Base-by-base conservation (phyloP, 2,329 filamentous ascomycete species). In the Colletotrichum ledebouriae region DNA sequence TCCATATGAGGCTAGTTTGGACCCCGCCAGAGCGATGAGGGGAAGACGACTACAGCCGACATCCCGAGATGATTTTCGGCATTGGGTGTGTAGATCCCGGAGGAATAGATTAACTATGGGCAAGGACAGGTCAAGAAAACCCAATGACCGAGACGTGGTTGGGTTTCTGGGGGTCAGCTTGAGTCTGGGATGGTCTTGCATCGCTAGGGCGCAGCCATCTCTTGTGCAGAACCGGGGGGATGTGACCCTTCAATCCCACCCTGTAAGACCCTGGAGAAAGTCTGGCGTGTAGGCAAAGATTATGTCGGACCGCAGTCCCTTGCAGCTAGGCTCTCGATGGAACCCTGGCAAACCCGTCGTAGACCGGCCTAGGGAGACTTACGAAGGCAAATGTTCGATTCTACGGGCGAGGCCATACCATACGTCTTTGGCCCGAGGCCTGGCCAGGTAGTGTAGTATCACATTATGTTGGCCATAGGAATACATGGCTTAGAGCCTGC, bases 261-360 rank as follows among this genome's bases (percentile, higher is more conserved):
- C 52, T n/a, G 50, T 12, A 25, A 37, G 52, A 63, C 57, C 57
- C 50, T 58, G 42, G 50, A 29, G 37, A 58, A 25, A 12, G 17
- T 62, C 20, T 20, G 56, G 67, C 52, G 57, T 53, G 70, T 60
- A 67, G 71, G 63, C 72, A 73, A 73, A 73, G 71, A 68, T 71
- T 63, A 70, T 71, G 70, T 77, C 78, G 78, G 78, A 77, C 77
- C 78, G 78, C 71, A 75, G 73, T 76, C 74, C 78, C 77, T 78
- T 76, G 72, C 73, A 72, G 74, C 74, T 75, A 75, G 71, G 71
- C 73, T 65, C 22, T 44, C 57, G 53, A 56, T 60, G 64, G 39
- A 44, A 62, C 56, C 7, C 56, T 41, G 33, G 42, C 7, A 29
- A 50, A 7, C 20, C 20, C 37, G 29, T 20, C 47, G 12, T 34